phyloP scores from a whole-genome alignment of 192 early-diverging fungal genomes.

The Coemansia sp. region DNA sequence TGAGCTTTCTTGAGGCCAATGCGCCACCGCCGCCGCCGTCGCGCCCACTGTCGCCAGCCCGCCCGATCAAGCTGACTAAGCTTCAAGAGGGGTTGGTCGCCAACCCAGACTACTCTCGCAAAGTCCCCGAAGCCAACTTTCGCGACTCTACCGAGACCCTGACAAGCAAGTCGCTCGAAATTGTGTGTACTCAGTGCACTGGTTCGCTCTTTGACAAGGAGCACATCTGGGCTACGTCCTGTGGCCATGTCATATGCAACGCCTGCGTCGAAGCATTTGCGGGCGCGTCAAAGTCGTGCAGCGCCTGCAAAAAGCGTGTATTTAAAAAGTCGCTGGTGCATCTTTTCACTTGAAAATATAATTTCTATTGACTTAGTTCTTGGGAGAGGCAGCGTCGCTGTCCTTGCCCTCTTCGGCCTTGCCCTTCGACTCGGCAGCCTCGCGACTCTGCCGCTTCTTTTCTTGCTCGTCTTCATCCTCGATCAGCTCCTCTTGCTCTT shows the following conservation, averaged over 20 bases:
- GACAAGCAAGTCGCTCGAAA: constrained; percentile 16
- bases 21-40: constrained; percentile 32
- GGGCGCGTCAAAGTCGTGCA: constrained; percentile 28
- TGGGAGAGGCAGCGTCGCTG: constrained; percentile 10
- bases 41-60: constrained; percentile 29
- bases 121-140: constrained; percentile 41
- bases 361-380: constrained; percentile 3
- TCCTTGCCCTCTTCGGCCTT: constrained; percentile 42
- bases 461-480: constrained; percentile 93
- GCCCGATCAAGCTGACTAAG: constrained; percentile 35
- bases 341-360: constrained; percentile 24
- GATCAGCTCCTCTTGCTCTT: constrained; percentile 97
- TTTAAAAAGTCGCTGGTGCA: constrained; percentile 42
- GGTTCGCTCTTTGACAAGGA: constrained; percentile 33
- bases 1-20: constrained; percentile 46
- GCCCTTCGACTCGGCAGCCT: constrained; percentile 60
- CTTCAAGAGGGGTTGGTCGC: constrained; percentile 36
- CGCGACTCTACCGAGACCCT: constrained; percentile 19
- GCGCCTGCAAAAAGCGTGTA: constrained; percentile 36
- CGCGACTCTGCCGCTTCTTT: constrained; percentile 59
- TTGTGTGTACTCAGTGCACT: constrained; percentile 41
- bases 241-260: constrained; percentile 52
- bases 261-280: constrained; percentile 32
- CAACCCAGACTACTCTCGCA: constrained; percentile 29
- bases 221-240: constrained; percentile 47